A percentile compares a stretch with the other conserved stretches of the same genome.
These are phyloP conservation scores for Xerocomellus intermedius DNA, from an alignment of 768 basidiomycete genomes.

Conservation along the genomic window DNA sequence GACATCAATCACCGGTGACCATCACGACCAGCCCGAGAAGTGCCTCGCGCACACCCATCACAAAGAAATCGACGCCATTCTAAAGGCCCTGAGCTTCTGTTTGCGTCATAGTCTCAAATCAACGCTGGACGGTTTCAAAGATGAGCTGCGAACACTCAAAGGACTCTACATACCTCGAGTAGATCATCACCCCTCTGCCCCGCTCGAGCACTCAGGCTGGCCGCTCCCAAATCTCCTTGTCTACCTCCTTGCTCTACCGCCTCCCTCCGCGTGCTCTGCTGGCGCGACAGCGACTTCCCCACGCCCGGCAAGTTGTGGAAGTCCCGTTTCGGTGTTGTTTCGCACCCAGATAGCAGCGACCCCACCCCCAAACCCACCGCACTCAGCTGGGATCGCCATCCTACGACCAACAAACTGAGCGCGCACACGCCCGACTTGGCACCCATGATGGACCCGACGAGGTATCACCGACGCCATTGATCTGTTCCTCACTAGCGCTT, in stretches of 20 bases:
- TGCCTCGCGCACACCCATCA: too few relatives aligned
- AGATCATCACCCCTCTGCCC: slow-evolving; percentile 73
- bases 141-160: too few relatives aligned
- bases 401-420: too few relatives aligned
- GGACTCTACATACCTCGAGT: too few relatives aligned
- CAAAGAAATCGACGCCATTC: too few relatives aligned
- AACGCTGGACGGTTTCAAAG: too few relatives aligned
- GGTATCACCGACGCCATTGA: slow-evolving; percentile 40
- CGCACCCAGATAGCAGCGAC: slow-evolving; percentile 18
- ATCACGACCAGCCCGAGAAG: too few relatives aligned
- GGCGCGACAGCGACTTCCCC: slow-evolving; percentile 65
- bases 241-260: slow-evolving; percentile 62
- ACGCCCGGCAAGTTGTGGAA: slow-evolving; percentile 46
- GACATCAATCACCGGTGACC: too few relatives aligned
- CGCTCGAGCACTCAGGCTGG: slow-evolving; percentile 78
- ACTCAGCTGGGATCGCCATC: too few relatives aligned
- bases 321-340: slow-evolving; percentile 59
- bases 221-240: slow-evolving; percentile 89
- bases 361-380: slow-evolving; percentile 45
- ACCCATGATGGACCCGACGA: slow-evolving; percentile 92
- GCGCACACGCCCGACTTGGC: slow-evolving; percentile 86
- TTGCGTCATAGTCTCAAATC: too few relatives aligned
- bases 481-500: neutral
- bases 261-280: slow-evolving; percentile 66
- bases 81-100: too few relatives aligned